Conservation (phyloP, 441 rosid genomes). For the Caryocar brasiliense region DNA sequence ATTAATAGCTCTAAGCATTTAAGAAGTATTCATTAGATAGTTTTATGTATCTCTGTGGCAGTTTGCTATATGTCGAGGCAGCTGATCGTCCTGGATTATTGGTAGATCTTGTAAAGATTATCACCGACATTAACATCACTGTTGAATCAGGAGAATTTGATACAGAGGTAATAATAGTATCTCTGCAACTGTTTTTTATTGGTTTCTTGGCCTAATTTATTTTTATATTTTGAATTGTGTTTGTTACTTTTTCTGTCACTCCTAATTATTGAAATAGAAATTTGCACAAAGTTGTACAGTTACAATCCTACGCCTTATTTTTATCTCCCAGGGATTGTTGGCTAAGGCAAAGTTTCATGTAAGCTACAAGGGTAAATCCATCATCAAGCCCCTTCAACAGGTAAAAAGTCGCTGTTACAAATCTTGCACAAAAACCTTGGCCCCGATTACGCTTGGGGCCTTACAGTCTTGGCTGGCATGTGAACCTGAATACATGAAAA, state of each 20-base stretch:
- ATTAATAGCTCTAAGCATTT: too few species aligned
- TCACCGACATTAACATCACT: conserved; percentile 59
- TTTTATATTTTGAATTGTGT: neutral
- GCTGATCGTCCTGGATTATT: conserved; percentile 89
- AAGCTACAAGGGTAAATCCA: conserved; percentile 71
- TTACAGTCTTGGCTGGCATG: too few species aligned
- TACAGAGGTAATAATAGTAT: conserved; percentile 55
- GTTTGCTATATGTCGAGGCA: conserved; percentile 84
- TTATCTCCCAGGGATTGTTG: conserved; percentile 60
- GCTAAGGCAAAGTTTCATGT: conserved; percentile 96
- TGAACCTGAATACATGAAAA: too few species aligned
- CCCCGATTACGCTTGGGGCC: neutral
- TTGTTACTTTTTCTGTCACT: neutral
- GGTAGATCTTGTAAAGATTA: conserved; percentile 76
- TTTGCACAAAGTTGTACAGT: neutral
- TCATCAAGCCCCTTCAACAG: conserved; percentile 87
- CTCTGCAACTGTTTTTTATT: too few species aligned
- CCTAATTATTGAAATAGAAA: neutral
- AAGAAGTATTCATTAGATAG: too few species aligned
- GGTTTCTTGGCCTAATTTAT: too few species aligned
- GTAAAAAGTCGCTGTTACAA: conserved; percentile 19
- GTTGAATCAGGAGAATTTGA: conserved; percentile 97
- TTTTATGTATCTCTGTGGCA: conserved; percentile 15
- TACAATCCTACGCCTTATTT: neutral
- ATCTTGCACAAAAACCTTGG: neutral